These are phyloP conservation scores for Mortierella sp. DNA, from an alignment of 371 early-diverging fungal species.

Conservation along the genomic window DNA sequence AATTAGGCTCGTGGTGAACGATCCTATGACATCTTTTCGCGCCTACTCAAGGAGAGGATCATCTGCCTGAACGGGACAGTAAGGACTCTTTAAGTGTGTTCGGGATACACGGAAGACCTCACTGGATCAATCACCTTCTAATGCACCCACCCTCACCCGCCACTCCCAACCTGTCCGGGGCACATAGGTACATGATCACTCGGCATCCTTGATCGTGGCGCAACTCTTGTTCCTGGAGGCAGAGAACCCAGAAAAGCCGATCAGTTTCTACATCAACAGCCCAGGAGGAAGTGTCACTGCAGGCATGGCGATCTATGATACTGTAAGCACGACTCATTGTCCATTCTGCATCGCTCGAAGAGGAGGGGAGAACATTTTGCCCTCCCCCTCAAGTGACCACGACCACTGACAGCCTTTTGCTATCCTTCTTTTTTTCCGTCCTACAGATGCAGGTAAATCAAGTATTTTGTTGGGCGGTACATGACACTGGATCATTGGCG, in stretches of 20 bases:
- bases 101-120: not conserved
- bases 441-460: conserved; percentile 38
- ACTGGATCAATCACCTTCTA: too few relatives aligned
- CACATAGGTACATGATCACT: conserved; percentile 82
- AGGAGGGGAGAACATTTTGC: too few relatives aligned
- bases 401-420: not conserved
- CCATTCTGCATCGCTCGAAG: too few relatives aligned
- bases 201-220: conserved; percentile 90
- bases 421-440: not conserved
- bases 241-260: conserved; percentile 93
- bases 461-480: too few relatives aligned
- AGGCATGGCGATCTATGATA: conserved; percentile 95
- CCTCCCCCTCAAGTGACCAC: not conserved
- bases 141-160: not conserved
- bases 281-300: conserved; percentile 97
- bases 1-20: conserved; percentile 79
- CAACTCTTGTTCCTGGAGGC: conserved; percentile 96
- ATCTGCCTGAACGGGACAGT: conserved; percentile 93
- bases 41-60: conserved; percentile 96
- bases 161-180: not conserved
- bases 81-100: conserved; percentile 14
- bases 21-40: conserved; percentile 96
- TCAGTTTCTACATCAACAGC: conserved; percentile 95
- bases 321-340: conserved; percentile 65
- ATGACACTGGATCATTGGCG: too few relatives aligned